Conservation (phyloP, 768 basidiomycete genomes). For the Boletus huronensis region DNA sequence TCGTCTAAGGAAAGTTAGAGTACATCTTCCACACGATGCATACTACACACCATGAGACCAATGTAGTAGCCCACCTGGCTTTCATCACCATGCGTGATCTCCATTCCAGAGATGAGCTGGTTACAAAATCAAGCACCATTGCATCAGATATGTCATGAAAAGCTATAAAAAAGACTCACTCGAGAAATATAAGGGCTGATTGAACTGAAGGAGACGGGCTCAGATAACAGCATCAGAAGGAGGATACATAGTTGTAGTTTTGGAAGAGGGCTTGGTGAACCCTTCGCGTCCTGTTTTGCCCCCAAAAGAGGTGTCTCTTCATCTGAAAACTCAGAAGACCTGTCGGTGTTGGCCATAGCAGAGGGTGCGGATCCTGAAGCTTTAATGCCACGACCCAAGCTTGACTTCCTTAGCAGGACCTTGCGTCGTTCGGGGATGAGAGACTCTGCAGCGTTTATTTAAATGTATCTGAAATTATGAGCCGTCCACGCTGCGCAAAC, state of each 20-base stretch:
- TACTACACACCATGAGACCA: neutral
- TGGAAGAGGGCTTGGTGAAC: neutral
- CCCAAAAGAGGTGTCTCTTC: neutral
- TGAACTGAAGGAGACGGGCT: neutral
- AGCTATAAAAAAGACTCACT: neutral
- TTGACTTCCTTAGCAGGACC: neutral
- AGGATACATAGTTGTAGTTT: neutral
- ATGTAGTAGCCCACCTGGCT: neutral
- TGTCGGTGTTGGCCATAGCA: neutral
- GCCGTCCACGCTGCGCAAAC: too few relatives aligned
- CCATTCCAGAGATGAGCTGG: neutral
- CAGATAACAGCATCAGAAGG: neutral
- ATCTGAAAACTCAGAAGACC: neutral
- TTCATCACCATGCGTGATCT: neutral
- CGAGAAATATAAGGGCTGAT: too few relatives aligned
- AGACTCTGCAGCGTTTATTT: neutral
- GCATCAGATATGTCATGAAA: neutral
- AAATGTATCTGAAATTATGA: too few relatives aligned
- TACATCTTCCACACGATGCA: too few relatives aligned
- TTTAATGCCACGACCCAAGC: too few relatives aligned
- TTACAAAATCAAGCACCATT: neutral
- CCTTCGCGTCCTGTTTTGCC: too few relatives aligned
- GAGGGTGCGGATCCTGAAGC: neutral
- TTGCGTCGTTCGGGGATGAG: too few relatives aligned
- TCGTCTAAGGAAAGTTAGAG: too few relatives aligned